Conservation (phyloP, 1,284 basidiomycete species). For the Ustilago lituana region DNA sequence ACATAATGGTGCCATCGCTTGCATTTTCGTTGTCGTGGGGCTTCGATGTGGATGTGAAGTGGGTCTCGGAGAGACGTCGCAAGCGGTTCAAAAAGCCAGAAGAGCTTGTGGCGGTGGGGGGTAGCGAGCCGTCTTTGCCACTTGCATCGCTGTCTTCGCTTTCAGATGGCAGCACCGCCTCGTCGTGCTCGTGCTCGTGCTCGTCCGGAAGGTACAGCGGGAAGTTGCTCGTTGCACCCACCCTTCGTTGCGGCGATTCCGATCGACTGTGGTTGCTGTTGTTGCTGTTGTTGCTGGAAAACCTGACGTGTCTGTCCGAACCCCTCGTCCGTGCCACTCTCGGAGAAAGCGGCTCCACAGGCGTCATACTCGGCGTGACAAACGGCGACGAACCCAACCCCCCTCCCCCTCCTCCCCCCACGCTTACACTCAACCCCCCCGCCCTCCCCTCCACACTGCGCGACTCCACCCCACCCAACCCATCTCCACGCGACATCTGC, state of each 20-base stretch:
- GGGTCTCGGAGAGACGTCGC: conserved; percentile 29
- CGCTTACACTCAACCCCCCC: conserved; percentile 34
- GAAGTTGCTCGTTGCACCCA: conserved; percentile 38
- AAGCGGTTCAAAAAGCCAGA: conserved; percentile 17
- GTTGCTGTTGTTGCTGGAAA: conserved; percentile 9
- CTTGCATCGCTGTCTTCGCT: conserved; percentile 48
- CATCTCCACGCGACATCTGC: conserved; percentile 54
- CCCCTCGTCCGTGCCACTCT: conserved; percentile 8
- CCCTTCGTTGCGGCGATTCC: conserved; percentile 20
- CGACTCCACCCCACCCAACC: conserved; percentile 18
- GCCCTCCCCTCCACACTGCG: conserved; percentile 34
- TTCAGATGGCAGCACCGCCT: conserved; percentile 23
- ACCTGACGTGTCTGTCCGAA: conserved; percentile 34
- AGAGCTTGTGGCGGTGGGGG: neutral
- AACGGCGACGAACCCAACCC: no score
- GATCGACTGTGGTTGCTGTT: no score
- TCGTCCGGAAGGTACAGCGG: conserved; percentile 30
- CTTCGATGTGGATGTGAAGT: conserved; percentile 6
- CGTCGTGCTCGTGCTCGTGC: conserved; percentile 39
- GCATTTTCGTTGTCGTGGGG: neutral
- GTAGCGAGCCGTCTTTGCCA: conserved; percentile 50
- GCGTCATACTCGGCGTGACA: conserved; percentile 35
- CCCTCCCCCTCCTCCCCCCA: no score
- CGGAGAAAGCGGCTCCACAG: conserved; percentile 23
- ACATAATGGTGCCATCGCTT: conserved; percentile 37